Evolutionary conservation across 805 yeast genomes (phyloP).

Genomic region (Kuraishia cidri): DNA sequence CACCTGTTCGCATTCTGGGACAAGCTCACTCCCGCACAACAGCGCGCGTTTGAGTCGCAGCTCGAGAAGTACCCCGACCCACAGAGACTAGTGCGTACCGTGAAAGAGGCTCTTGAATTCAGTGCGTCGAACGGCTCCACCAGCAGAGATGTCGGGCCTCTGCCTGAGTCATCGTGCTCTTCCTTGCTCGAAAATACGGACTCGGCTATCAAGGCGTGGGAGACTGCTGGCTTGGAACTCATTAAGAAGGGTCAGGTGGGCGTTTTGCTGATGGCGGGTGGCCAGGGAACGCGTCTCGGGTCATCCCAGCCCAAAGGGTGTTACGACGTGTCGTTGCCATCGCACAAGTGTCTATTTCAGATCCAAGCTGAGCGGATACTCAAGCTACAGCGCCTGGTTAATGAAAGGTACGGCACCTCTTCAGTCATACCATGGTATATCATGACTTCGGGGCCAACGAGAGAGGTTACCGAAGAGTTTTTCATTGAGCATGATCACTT

Average conservation of each 20-base stretch:
- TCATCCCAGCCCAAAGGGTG: conserved; percentile 92
- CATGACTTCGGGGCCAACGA: conserved; percentile 92
- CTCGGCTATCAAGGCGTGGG: conserved; percentile 18
- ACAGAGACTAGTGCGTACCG: conserved; percentile 25
- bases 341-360: conserved; percentile 78
- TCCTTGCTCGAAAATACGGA: conserved; percentile 24
- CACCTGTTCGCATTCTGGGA: conserved; percentile 45
- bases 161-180: conserved; percentile 49
- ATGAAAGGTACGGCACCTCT: conserved; percentile 12
- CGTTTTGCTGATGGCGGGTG: conserved; percentile 93
- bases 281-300: conserved; percentile 95
- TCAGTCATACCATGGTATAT: conserved; percentile 69
- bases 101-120: conserved; percentile 35
- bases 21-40: conserved; percentile 23
- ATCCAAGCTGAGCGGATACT: conserved; percentile 83
- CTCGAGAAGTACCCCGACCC: conserved; percentile 34
- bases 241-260: conserved; percentile 72
- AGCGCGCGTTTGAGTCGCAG: conserved; percentile 27
- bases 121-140: conserved; percentile 10
- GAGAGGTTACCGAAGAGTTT: conserved; percentile 62
- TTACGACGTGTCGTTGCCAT: conserved; percentile 78
- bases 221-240: conserved; percentile 51
- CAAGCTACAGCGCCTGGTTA: conserved; percentile 52
- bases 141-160: conserved; percentile 27
- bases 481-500: conserved; percentile 57